phyloP scores from a whole-genome alignment of 1,284 basidiomycete genomes.

The Ganoderma meredithae region DNA sequence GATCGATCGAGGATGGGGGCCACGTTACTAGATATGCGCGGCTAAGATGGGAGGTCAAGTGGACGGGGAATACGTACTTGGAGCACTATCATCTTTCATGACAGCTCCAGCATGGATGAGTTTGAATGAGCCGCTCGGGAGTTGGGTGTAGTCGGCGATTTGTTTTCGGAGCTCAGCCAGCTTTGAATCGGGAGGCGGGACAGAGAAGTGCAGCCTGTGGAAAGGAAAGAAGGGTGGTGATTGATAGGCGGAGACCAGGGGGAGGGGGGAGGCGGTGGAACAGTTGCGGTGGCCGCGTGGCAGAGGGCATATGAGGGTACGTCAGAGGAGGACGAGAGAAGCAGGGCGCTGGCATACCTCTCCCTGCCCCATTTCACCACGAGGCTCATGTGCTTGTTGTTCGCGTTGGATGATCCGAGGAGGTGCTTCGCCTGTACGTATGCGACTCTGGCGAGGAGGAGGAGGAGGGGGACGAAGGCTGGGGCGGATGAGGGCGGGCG shows the following conservation, averaged over 20 bases:
- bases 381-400: slow-evolving; percentile 50
- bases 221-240: neutral
- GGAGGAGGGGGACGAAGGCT: slow-evolving; percentile 38
- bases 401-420: slow-evolving; percentile 31
- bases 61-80: slow-evolving; percentile 52
- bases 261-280: slow-evolving; percentile 11
- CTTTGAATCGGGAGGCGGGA: slow-evolving; percentile 62
- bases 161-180: slow-evolving; percentile 60
- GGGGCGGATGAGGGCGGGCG: slow-evolving; percentile 21
- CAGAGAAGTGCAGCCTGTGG: slow-evolving; percentile 59
- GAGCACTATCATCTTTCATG: slow-evolving; percentile 78
- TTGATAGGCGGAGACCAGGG: slow-evolving; percentile 7
- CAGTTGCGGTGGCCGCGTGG: slow-evolving; percentile 15
- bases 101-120: slow-evolving; percentile 81
- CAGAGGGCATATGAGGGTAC: slow-evolving; percentile 19
- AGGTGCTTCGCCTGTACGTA: slow-evolving; percentile 41
- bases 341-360: slow-evolving; percentile 44
- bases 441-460: slow-evolving; percentile 44
- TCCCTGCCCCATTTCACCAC: slow-evolving; percentile 73
- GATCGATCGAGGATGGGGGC: slow-evolving; percentile 23
- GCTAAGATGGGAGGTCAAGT: slow-evolving; percentile 10
- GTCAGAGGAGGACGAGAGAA: slow-evolving; percentile 23
- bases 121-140: slow-evolving; percentile 71
- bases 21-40: slow-evolving; percentile 17
- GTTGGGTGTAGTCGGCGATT: slow-evolving; percentile 70